Base-by-base conservation (phyloP, 192 early-diverging fungal species). In the Rhizoclosmatium sp. region DNA sequence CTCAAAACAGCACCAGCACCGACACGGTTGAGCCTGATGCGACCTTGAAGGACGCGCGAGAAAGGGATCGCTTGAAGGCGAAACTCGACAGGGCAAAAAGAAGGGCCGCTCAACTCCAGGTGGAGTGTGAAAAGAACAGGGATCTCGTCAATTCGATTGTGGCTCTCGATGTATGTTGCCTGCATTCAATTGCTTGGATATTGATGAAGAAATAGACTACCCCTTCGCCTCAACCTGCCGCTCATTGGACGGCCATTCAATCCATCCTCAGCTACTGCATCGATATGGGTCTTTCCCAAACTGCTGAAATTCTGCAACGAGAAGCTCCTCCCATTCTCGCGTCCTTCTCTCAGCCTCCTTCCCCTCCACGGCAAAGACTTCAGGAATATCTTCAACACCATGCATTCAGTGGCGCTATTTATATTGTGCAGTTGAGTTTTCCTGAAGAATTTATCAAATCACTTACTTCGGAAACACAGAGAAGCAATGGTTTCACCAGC, bases 351-450 rank as follows among this genome's bases (percentile, higher is more conserved):
- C 7, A 47, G 39, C n/a, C 70, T 21, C 10, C 7, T 16, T 23
- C 54, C 44, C 47, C 51, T 5, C 59, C 49, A 42, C 3, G 71
- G 44, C 40, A 47, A 45, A 46, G 7, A 12, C 73, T 84, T 9
- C 31, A 67, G 54, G 14, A 68, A 12, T 74, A 41, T 16, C 48
- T 84, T 40, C 23, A 45, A 3, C 3, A 3, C 10, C 79, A 71
- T 16, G 47, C 82, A 5, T 84, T 87, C 69, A 76, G 65, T 39
- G 60, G 68, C 10, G 82, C 83, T 19, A 56, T 87, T n/a, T 67
- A 69, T 14, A 16, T 82, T 39, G 79, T 84, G 0, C 72, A 84
- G 65, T 76, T 77, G 21, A n/a, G 2, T 21, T 31, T 31, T 1
- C 0, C 47, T 0, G 0, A 14, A 10, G 0, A 19, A 47, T 44